Evolutionary conservation across 2,329 filamentous ascomycete species (phyloP).

Genomic region (Tricladium varicosporioides): DNA sequence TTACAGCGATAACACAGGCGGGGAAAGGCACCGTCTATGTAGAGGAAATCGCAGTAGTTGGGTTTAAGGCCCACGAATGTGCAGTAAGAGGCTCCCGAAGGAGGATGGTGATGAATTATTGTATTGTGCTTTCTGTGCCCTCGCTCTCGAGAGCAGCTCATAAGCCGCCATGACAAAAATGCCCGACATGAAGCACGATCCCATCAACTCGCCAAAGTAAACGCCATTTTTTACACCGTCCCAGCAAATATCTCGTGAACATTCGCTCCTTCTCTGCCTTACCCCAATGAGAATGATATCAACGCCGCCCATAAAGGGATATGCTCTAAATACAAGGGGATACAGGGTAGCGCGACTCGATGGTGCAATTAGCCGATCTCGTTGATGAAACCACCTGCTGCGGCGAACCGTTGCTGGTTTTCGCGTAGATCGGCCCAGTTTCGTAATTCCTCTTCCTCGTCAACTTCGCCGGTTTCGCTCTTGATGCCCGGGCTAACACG

Average conservation of each 20-base stretch:
- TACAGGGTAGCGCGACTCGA: background rate
- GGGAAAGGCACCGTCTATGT: no score
- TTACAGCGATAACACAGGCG: no score
- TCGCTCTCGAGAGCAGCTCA: slow-evolving; percentile 6
- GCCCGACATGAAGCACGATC: background rate
- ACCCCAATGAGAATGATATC: background rate
- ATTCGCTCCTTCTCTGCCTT: background rate
- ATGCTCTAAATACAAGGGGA: background rate
- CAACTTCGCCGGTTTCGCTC: slow-evolving; percentile 47
- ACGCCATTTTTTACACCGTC: background rate
- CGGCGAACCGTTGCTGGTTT: slow-evolving; percentile 71
- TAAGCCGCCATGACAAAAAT: background rate
- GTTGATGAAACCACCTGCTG: slow-evolving; percentile 55
- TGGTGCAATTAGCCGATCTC: slow-evolving; percentile 3
- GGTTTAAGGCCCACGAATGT: no score
- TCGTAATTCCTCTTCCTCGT: slow-evolving; percentile 73
- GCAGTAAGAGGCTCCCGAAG: no score
- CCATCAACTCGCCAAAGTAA: background rate
- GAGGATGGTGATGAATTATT: no score
- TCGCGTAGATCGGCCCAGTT: slow-evolving; percentile 79
- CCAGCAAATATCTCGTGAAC: background rate
- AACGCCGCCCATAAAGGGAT: background rate
- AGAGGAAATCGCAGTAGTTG: no score
- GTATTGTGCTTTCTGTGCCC: background rate
- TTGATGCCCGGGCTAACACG: slow-evolving; percentile 36